phyloP scores from a whole-genome alignment of 179 eudicot species.

The Pouteria campechiana region DNA sequence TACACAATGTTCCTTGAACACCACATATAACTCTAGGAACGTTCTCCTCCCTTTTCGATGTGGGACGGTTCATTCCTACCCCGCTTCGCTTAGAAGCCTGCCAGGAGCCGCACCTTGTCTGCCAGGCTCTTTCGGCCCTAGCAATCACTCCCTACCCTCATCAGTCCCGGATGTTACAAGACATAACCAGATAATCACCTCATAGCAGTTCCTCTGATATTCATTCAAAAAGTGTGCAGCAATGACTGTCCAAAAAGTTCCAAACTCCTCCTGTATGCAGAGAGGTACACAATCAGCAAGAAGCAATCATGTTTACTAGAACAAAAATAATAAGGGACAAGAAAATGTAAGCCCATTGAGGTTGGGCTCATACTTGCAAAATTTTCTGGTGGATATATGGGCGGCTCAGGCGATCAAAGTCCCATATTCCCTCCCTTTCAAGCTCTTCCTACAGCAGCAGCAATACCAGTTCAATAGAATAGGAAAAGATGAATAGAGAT shows the following conservation, averaged over 20 bases:
- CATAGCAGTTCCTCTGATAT: conserved; percentile 51
- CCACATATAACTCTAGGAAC: no score
- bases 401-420: conserved; percentile 70
- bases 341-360: no score
- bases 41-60: no score
- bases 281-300: not conserved
- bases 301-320: not conserved
- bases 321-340: no score
- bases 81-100: no score
- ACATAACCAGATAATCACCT: conserved; percentile 37
- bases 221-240: conserved; percentile 66
- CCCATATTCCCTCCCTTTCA: conserved; percentile 94
- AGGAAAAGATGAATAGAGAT: not conserved
- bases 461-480: conserved; percentile 2
- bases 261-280: conserved; percentile 75
- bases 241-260: conserved; percentile 63
- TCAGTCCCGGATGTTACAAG: no score
- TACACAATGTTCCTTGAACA: no score
- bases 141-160: no score
- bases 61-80: no score
- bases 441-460: conserved; percentile 72
- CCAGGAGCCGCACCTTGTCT: no score
- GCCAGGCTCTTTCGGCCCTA: no score
- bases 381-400: conserved; percentile 66
- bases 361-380: conserved; percentile 39